A percentile compares a stretch with the other conserved stretches of the same genome.
These are phyloP conservation scores for Petunia secreta DNA, from an alignment of 257 asterid genomes.

Conservation along the genomic window DNA sequence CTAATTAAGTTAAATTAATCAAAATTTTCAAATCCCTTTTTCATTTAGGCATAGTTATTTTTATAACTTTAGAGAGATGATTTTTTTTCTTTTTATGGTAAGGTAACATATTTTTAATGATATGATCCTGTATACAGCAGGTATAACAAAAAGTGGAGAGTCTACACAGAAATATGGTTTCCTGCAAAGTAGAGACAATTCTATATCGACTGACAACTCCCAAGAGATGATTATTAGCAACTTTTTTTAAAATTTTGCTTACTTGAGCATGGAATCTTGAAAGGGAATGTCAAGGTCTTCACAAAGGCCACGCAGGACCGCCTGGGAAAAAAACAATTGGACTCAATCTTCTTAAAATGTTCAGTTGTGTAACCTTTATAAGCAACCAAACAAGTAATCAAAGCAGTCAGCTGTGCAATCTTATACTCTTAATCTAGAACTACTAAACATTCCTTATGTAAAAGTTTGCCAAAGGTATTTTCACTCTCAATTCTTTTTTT, in stretches of 20 bases:
- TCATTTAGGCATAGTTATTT: not conserved
- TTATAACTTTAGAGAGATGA: conserved; percentile 16
- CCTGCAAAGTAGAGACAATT: not conserved
- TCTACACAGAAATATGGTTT: not conserved
- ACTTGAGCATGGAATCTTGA: conserved; percentile 87
- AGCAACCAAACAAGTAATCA: conserved; percentile 12
- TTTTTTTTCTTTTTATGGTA: not conserved
- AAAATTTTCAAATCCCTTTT: not conserved
- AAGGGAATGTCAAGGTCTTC: conserved; percentile 79
- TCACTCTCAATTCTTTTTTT: not conserved
- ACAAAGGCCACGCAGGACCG: conserved; percentile 70
- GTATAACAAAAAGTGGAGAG: not conserved
- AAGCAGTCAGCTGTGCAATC: not conserved
- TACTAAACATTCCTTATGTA: not conserved
- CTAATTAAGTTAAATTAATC: not conserved
- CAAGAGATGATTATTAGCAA: not conserved
- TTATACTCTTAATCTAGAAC: too few relatives aligned
- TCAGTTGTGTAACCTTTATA: not conserved
- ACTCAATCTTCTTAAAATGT: not conserved
- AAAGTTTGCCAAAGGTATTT: not conserved
- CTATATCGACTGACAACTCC: not conserved
- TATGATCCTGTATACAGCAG: not conserved
- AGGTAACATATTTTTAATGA: conserved; percentile 9
- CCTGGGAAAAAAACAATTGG: conserved; percentile 48
- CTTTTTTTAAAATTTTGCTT: conserved; percentile 38